Percentiles rank a stretch among this genome's conserved stretches.
These are phyloP conservation scores for Gloeophyllum trabeum DNA, from an alignment of 768 basidiomycete species.

Conservation along the genomic window DNA sequence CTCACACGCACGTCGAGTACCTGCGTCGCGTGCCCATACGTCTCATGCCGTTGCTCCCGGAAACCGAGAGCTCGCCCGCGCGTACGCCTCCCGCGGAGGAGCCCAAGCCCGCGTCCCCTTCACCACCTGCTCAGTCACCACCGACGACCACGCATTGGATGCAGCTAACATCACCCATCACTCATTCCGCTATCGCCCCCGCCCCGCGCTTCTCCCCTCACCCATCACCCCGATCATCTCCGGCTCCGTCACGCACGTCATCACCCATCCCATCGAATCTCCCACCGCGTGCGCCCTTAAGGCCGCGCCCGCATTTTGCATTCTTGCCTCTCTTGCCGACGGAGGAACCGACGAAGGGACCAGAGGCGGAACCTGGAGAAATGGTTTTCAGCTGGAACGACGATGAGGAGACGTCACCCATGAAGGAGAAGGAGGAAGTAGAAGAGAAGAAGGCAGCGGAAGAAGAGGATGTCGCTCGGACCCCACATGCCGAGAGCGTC, in stretches of 20 bases:
- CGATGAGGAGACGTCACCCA: not conserved
- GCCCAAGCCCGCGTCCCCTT: constrained; percentile 1
- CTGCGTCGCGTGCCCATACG: constrained; percentile 45
- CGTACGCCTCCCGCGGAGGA: not conserved
- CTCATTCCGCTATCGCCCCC: not conserved
- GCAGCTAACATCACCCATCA: constrained; percentile 2
- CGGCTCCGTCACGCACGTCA: constrained; percentile 12
- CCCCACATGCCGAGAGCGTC: not conserved
- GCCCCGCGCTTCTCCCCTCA: constrained; percentile 4
- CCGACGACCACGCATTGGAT: too few relatives aligned
- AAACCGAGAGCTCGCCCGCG: not conserved
- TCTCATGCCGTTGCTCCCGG: constrained; percentile 40
- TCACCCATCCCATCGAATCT: not conserved
- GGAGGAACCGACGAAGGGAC: too few relatives aligned
- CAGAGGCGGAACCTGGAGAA: too few relatives aligned
- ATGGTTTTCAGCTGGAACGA: too few relatives aligned
- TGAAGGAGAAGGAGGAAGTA: not conserved
- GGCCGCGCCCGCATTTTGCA: too few relatives aligned
- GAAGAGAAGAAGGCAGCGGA: too few relatives aligned
- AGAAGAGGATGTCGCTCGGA: too few relatives aligned
- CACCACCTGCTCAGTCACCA: not conserved
- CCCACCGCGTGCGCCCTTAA: not conserved
- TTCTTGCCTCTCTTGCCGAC: too few relatives aligned
- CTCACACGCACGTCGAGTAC: constrained; percentile 12
- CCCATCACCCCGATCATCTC: constrained; percentile 11